phyloP scores from a whole-genome alignment of 371 early-diverging fungal species.

The Rhizomucor pusillus region DNA sequence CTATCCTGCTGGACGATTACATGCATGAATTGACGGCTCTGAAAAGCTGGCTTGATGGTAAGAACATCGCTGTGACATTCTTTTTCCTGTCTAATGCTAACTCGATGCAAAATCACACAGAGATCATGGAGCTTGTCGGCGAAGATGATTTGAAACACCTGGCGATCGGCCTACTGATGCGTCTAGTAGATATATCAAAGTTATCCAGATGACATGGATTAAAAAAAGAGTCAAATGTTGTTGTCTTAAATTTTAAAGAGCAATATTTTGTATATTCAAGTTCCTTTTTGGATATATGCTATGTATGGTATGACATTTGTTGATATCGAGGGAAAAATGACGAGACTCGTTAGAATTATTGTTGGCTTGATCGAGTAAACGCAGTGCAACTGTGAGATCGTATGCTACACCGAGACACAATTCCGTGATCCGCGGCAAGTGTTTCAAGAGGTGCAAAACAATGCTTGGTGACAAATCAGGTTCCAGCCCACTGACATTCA shows the following conservation, averaged over 20 bases:
- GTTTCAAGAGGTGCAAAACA: constrained; percentile 13
- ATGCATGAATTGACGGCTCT: constrained; percentile 24
- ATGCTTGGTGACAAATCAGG: constrained; percentile 16
- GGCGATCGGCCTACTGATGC: constrained; percentile 9
- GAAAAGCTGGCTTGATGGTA: constrained; percentile 44
- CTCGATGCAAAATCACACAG: background rate
- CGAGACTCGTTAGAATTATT: background rate
- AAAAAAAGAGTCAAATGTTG: too few relatives aligned
- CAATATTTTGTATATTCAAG: too few relatives aligned
- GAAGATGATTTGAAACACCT: constrained; percentile 14
- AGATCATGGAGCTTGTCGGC: constrained; percentile 11
- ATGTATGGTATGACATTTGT: constrained; percentile 22
- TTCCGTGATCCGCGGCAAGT: constrained; percentile 17
- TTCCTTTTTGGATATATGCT: background rate
- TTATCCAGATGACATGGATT: too few relatives aligned
- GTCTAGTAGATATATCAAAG: constrained; percentile 12
- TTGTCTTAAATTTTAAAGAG: too few relatives aligned
- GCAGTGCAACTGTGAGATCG: constrained; percentile 17
- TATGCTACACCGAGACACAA: constrained; percentile 28
- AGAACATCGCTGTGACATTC: constrained; percentile 5
- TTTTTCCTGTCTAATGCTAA: background rate
- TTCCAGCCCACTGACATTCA: constrained; percentile 25
- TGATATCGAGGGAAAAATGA: constrained; percentile 16
- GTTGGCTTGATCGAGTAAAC: constrained; percentile 14
- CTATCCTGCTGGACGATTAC: constrained; percentile 27